Percentiles rank a stretch among this genome's conserved stretches.
These are phyloP conservation scores for Penicillium soppii DNA, from an alignment of 495 filamentous ascomycete genomes.

Conservation along the genomic window DNA sequence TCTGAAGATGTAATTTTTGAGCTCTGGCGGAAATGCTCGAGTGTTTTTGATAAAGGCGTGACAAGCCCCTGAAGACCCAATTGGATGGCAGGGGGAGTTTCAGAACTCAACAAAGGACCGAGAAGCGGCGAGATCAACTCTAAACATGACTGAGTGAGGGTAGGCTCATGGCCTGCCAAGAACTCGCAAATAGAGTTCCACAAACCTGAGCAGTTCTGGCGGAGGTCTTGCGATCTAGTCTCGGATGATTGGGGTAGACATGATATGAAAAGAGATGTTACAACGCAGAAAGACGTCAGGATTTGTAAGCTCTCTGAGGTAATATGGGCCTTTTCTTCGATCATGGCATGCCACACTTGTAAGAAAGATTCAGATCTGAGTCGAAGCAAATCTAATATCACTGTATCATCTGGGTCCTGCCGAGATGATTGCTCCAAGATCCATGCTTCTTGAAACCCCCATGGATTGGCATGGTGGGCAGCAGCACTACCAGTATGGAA, in stretches of 20 bases:
- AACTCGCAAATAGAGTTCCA: constrained; percentile 40
- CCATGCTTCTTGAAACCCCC: constrained; percentile 23
- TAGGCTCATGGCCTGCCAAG: constrained; percentile 24
- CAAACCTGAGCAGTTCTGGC: constrained; percentile 27
- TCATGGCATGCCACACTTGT: constrained; percentile 44
- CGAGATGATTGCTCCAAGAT: constrained; percentile 22
- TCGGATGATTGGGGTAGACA: constrained; percentile 31
- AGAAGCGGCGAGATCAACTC: constrained; percentile 34
- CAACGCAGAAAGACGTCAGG: constrained; percentile 43
- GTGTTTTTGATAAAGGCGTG: constrained; percentile 29
- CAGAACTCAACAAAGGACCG: constrained; percentile 17
- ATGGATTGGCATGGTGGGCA: constrained; percentile 28
- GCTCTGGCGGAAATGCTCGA: constrained; percentile 42
- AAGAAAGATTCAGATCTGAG: constrained; percentile 43
- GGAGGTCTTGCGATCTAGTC: constrained; percentile 28
- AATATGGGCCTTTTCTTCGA: constrained; percentile 40
- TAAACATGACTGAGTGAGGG: constrained; percentile 34
- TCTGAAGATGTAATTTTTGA: constrained; percentile 23
- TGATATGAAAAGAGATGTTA: constrained; percentile 32
- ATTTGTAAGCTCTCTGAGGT: constrained; percentile 49
- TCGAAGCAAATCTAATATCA: constrained; percentile 47
- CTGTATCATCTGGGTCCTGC: constrained; percentile 38
- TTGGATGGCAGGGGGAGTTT: constrained; percentile 12
- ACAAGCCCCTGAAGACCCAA: constrained; percentile 25
- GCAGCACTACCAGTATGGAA: constrained; percentile 27